Conservation (phyloP, 1,139 yeast genomes). For the Hyphopichia khmerensis region DNA sequence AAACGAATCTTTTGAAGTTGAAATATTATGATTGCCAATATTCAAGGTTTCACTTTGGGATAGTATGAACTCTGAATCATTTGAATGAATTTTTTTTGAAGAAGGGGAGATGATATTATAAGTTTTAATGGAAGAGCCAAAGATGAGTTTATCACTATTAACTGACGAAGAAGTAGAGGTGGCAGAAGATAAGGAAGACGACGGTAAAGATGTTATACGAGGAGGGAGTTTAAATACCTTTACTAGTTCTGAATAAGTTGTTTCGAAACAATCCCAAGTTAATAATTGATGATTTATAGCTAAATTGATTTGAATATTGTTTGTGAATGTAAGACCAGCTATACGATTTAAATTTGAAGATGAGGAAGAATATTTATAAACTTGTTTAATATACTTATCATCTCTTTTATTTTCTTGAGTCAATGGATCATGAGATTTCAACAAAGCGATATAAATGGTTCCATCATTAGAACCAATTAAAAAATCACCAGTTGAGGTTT, state of each 20-base stretch:
- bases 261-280: conserved; percentile 39
- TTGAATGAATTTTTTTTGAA: conserved; percentile 20
- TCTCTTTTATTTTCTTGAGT: conserved; percentile 33
- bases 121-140: conserved; percentile 12
- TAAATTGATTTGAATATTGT: conserved; percentile 23
- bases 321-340: conserved; percentile 22
- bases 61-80: conserved; percentile 27
- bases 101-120: conserved; percentile 17
- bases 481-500: conserved; percentile 25
- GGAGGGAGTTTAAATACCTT: conserved; percentile 30
- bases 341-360: conserved; percentile 5
- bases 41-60: conserved; percentile 16
- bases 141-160: conserved; percentile 8
- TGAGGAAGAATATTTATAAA: conserved; percentile 17
- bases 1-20: conserved; percentile 8
- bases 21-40: background rate
- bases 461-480: conserved; percentile 32
- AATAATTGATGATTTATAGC: conserved; percentile 17
- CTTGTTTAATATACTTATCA: conserved; percentile 34
- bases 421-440: conserved; percentile 25
- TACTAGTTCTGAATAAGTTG: conserved; percentile 24
- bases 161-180: background rate
- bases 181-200: conserved; percentile 3
- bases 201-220: conserved; percentile 9
- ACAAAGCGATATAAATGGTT: conserved; percentile 22